Evolutionary conservation across 2,329 filamentous ascomycete species (phyloP), one percentile per base, ranked within the genome.

Genomic region (Sporothrix globosa): DNA sequence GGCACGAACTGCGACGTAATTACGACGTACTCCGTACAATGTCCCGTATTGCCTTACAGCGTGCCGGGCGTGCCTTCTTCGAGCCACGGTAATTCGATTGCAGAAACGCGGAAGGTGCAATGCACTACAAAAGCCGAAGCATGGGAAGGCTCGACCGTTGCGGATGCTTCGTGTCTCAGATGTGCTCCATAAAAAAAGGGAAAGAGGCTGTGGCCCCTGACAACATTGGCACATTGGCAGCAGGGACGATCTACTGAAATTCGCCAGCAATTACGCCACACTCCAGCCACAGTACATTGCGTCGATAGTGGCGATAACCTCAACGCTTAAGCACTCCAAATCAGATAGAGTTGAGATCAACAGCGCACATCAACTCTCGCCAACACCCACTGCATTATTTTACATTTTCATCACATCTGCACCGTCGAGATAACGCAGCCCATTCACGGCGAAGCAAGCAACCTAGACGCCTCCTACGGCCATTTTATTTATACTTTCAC

Each of bases 81-180:
- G 7, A 30, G 58, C 56, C 39, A 61, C n/a, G 19, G 21, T 2
- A n/a, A 14, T 24, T 27, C 0, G 17, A 21, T 13, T 11, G 13
- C 39, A 44, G 19, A 39, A 63, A 63, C 5, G n/a, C 21, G 19
- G 10, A 65, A 46, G n/a, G 10, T 21, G 39, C 9, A 27, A 21
- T 17, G 11, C 9, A 17, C 10, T 17, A 44, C 11, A 48, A 41
- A 21, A 48, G 41, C 21, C 48, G 60, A 65, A 48, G 41, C 27
- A 46, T 34, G 52, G 52, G 30, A 56, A 41, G 50, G 52, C 21
- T 27, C 52, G 34, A 46, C 52, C 52, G 50, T 58, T 44, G 66
- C 41, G 53, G 39, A n/a, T 61, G 53, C 53, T 50, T 68, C 66
- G 21, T 69, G 67, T 69, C 67, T 69, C 67, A 69, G 56, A 63